Base-by-base conservation (phyloP, 192 early-diverging fungal species). In the Backusella mclennaniae region DNA sequence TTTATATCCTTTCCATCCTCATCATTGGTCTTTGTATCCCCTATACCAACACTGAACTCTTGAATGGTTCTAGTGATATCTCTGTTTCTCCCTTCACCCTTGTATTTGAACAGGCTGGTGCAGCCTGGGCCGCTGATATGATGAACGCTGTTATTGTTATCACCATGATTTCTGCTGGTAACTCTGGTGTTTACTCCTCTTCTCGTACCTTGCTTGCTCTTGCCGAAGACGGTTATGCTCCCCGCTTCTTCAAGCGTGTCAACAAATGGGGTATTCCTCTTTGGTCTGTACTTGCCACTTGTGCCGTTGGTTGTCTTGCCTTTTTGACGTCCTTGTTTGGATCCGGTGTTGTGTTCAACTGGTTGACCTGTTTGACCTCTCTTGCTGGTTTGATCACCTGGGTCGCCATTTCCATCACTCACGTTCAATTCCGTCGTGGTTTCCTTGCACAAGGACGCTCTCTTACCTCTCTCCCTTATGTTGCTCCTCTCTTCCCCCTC, bases 111-210 rank as follows among this genome's bases (percentile, higher is more conserved):
- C 77, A 84, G 75, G 88, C 92, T 14, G 92, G 92, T 41, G 85
- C 88, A 17, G 66, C 17, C 35, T 86, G 84, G 78, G 89, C 89
- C 19, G 89, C 88, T 19, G 83, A 91, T 52, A 76, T 87, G 39
- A 93, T 93, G 90, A 93, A 93, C 76, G 92, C 89, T 14, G 85
- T 93, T 66, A 85, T 93, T 46, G 75, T 93, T 35, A 81, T 90
- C 29, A 90, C 90, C 3, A 82, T 91, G 33, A 79, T 91, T 70
- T 90, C 89, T 14, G 94, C 95, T 63, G 93, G 92, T 36, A 96
- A 95, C 86, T 93, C 91, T 9, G 94, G 93, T n/a, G 88, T 96
- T 19, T 96, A 95, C 69, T 92, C 93, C 19, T 91, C 92, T 36
- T 91, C 90, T 7, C 84, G 95, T 31, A 93, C 93, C 26, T 82